Evolutionary conservation across 306 rosid genomes (phyloP), one percentile per base, ranked within the genome.

Genomic region (Cicer chorassanicum): DNA sequence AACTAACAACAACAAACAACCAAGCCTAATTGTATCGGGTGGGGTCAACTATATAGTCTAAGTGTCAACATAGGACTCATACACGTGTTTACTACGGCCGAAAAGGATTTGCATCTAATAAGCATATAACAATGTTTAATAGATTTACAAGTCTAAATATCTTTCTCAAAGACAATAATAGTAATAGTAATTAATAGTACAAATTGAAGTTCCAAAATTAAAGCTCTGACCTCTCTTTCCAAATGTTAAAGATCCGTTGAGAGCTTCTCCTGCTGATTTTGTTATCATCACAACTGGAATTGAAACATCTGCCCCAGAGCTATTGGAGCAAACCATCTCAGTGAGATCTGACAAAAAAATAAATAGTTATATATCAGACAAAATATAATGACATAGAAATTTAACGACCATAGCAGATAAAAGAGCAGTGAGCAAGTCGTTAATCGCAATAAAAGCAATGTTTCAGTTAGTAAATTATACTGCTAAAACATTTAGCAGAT

Each of bases 271-370:
- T 9, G 77, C 86, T 16, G 97, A 84, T 77, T 90, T 89, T 41
- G 92, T 51, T 65, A 95, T 80, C 96, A 95, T 86, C 50, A 89
- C 93, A 70, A 84, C 96, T 62, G 92, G 92, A 86, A 95, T 90
- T 2, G 96, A 79, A 78, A 95, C 71, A 70, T 90, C 84, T 72
- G 82, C 41, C 66, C 54, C 66, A 40, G 86, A 84, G 81, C 68
- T 80, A 59, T 86, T 85, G 66, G 92, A 64, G 85, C 99, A 95
- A 65, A 77, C 89, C 97, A 95, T 95, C 91, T 87, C 88, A 86
- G 80, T 76, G 74, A 95, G 91, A 42, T 84, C 99, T 95, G 87
- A 51, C 41, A 63, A 6, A 16, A 46, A 77, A 71, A 65, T 0
- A 64, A 62, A 41, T 53, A 51, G 65, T 70, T 57, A 68, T 36